phyloP scores from a whole-genome alignment of 2,329 filamentous ascomycete species.

The Elsinoe necatrix region DNA sequence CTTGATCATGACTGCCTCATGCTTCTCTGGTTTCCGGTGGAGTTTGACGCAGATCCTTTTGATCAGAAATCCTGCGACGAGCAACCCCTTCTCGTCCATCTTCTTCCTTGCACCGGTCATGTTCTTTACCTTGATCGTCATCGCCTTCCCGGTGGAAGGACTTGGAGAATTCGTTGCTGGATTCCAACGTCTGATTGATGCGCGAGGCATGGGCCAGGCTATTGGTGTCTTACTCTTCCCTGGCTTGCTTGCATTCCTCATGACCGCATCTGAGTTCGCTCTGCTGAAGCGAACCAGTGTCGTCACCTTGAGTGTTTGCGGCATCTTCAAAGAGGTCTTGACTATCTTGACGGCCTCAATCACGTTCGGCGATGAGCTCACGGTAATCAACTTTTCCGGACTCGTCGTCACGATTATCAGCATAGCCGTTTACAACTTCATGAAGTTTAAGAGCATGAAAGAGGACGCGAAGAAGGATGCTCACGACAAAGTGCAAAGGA shows the following conservation, averaged over 20 bases:
- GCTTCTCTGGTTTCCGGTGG: constrained; percentile 96
- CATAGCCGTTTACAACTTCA: constrained; percentile 85
- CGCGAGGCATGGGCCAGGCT: constrained; percentile 59
- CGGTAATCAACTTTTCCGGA: constrained; percentile 76
- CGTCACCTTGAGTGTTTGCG: constrained; percentile 90
- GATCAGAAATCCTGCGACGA: constrained; percentile 85
- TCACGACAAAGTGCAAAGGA: constrained; percentile 33
- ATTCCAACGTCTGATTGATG: constrained; percentile 52
- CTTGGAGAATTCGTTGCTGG: constrained; percentile 59
- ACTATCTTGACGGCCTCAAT: constrained; percentile 84
- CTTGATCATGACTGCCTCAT: constrained; percentile 85
- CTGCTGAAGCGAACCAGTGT: constrained; percentile 90
- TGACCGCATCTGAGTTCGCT: constrained; percentile 95
- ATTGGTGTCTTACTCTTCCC: constrained; percentile 77
- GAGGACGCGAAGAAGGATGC: constrained; percentile 54
- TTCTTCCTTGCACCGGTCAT: constrained; percentile 97
- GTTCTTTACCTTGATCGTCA: constrained; percentile 71
- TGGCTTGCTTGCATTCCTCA: constrained; percentile 82
- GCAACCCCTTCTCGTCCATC: constrained; percentile 93
- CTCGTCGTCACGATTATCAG: constrained; percentile 80
- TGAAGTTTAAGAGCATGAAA: constrained; percentile 88
- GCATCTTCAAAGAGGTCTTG: constrained; percentile 98
- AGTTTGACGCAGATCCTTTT: constrained; percentile 95
- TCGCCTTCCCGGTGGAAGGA: constrained; percentile 82
- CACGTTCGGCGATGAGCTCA: constrained; percentile 82